phyloP scores from a whole-genome alignment of 2,329 filamentous ascomycete species.

The Trichoderma asperellum region DNA sequence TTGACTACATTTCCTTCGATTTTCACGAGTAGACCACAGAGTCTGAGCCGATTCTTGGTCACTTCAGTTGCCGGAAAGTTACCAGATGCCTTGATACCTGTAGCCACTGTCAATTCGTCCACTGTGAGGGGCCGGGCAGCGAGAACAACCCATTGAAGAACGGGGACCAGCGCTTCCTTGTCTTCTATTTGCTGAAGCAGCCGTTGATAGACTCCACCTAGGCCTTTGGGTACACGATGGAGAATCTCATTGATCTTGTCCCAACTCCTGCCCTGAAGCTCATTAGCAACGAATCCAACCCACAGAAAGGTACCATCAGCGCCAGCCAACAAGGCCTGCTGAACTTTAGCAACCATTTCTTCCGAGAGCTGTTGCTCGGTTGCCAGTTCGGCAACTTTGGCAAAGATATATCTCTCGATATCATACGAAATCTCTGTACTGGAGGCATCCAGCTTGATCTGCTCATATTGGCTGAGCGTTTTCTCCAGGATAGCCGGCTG shows the following conservation, averaged over 20 bases:
- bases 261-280: constrained; percentile 23
- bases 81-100: constrained; percentile 12
- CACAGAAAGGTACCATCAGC: constrained; percentile 20
- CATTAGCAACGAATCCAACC: constrained; percentile 22
- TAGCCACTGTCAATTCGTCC: constrained; percentile 10
- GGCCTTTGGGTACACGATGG: constrained; percentile 11
- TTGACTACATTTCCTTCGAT: constrained; percentile 11
- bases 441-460: constrained; percentile 10
- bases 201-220: constrained; percentile 12
- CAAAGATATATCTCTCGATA: constrained; percentile 10
- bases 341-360: not conserved
- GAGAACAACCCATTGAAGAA: constrained; percentile 22
- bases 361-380: constrained; percentile 10
- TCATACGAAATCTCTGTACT: constrained; percentile 6
- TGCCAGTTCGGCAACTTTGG: constrained; percentile 13
- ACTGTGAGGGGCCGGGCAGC: constrained; percentile 10
- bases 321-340: not conserved
- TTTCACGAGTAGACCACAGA: constrained; percentile 10
- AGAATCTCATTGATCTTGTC: constrained; percentile 13
- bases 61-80: not conserved
- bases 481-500: constrained; percentile 12
- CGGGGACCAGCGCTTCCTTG: constrained; percentile 11
- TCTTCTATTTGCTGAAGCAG: constrained; percentile 9
- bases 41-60: constrained; percentile 5
- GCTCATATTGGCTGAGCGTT: not conserved